These are phyloP conservation scores for Acanthamoeba healyi DNA, from an alignment of 208 protist genomes.

Conservation along the genomic window DNA sequence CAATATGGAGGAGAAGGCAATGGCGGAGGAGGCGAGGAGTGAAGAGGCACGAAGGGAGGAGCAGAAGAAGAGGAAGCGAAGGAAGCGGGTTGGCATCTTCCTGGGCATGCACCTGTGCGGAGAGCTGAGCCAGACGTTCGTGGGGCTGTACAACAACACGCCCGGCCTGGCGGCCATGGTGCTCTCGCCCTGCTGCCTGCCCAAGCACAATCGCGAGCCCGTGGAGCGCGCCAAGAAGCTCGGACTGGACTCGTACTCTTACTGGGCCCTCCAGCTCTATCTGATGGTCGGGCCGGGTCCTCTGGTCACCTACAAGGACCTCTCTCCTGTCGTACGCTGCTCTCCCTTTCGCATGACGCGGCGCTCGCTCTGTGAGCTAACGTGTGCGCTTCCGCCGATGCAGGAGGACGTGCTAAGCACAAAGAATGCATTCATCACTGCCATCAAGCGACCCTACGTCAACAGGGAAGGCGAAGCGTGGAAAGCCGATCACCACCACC, in stretches of 20 bases:
- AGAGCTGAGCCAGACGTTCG: constrained; percentile 46
- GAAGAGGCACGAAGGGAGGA: neutral
- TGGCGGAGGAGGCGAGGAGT: neutral
- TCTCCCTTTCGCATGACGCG: neutral
- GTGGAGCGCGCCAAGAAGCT: constrained; percentile 54
- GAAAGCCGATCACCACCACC: neutral
- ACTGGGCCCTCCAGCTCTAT: constrained; percentile 61
- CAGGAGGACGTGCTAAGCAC: constrained; percentile 40
- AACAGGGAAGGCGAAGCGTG: neutral
- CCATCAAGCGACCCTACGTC: constrained; percentile 32
- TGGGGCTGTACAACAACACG: constrained; percentile 43
- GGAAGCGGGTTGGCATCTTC: constrained; percentile 5
- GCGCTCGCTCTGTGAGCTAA: neutral
- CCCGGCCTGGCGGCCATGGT: constrained; percentile 15
- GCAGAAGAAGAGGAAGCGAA: neutral
- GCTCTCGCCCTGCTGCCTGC: constrained; percentile 63
- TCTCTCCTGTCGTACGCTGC: neutral
- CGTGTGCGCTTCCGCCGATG: neutral
- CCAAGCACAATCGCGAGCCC: constrained; percentile 12
- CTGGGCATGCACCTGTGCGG: constrained; percentile 61
- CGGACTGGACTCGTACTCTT: constrained; percentile 37
- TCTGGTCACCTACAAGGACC: constrained; percentile 43
- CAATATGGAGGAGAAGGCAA: neutral
- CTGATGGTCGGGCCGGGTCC: constrained; percentile 29
- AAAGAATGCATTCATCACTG: constrained; percentile 55